phyloP scores from a whole-genome alignment of 2,329 filamentous ascomycete genomes.

The Rhytidhysteron rufulum region DNA sequence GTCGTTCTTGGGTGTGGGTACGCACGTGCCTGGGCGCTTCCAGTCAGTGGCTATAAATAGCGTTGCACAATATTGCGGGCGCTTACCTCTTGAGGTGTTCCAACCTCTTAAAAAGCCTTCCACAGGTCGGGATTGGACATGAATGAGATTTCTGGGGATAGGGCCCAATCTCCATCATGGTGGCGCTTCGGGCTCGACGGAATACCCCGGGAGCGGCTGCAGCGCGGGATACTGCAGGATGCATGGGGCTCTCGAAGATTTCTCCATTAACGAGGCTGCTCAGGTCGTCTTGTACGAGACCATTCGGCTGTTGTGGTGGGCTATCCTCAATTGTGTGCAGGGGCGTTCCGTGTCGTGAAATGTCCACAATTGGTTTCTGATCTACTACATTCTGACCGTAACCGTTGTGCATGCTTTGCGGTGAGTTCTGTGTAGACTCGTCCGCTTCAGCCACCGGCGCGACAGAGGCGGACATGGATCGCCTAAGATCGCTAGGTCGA shows the following conservation, averaged over 20 bases:
- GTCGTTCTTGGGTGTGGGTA: slow-evolving; percentile 98
- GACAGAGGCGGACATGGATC: slow-evolving; percentile 86
- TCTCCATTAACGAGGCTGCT: slow-evolving; percentile 39
- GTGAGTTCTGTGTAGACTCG: slow-evolving; percentile 73
- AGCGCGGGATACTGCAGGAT: slow-evolving; percentile 57
- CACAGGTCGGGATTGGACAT: slow-evolving; percentile 97
- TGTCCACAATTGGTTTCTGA: slow-evolving; percentile 68
- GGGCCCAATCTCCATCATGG: slow-evolving; percentile 92
- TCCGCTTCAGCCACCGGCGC: slow-evolving; percentile 77
- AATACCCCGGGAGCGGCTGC: slow-evolving; percentile 67
- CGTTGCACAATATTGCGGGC: slow-evolving; percentile 33
- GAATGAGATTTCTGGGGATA: slow-evolving; percentile 98
- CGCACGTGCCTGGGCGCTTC: slow-evolving; percentile 78
- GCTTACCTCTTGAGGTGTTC: slow-evolving; percentile 98
- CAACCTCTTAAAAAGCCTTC: slow-evolving; percentile 95
- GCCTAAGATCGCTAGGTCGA: slow-evolving; percentile 82
- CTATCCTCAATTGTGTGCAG: slow-evolving; percentile 80
- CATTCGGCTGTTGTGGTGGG: slow-evolving; percentile 67
- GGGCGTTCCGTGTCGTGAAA: slow-evolving; percentile 89
- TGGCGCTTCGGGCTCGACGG: slow-evolving; percentile 87
- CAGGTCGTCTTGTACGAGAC: slow-evolving; percentile 67
- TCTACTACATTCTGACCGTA: slow-evolving; percentile 63
- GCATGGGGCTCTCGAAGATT: slow-evolving; percentile 42
- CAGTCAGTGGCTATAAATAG: slow-evolving; percentile 47
- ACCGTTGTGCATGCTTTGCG: slow-evolving; percentile 68